phyloP scores from a whole-genome alignment of 2,329 filamentous ascomycete species.

The Trichophyton verrucosum region DNA sequence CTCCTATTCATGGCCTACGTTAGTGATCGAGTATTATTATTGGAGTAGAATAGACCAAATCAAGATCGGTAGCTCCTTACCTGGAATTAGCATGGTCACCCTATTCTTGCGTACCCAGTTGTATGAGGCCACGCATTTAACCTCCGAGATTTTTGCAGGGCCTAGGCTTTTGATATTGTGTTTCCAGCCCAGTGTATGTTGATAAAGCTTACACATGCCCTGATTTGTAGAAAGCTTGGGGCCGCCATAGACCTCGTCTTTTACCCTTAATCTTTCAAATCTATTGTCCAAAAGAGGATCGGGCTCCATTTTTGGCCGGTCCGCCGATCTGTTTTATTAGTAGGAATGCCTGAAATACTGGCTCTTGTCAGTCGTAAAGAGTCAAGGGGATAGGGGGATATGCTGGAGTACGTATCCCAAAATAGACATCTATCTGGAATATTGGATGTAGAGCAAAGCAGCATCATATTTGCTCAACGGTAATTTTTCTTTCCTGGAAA shows the following conservation, averaged over 20 bases:
- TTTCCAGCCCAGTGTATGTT: background rate
- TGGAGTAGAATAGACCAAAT: background rate
- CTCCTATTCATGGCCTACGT: slow-evolving; percentile 26
- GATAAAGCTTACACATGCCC: background rate
- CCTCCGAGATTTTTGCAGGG: slow-evolving; percentile 24
- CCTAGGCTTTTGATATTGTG: background rate
- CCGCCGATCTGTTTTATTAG: too few relatives aligned
- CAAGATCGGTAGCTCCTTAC: slow-evolving; percentile 20
- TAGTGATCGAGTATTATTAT: too few relatives aligned
- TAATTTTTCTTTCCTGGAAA: background rate
- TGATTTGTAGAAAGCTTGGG: background rate
- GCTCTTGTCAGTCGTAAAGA: too few relatives aligned
- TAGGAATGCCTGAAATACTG: too few relatives aligned
- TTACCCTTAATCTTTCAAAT: too few relatives aligned
- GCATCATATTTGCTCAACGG: background rate
- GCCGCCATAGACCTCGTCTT: background rate
- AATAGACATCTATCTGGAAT: too few relatives aligned
- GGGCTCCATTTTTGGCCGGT: too few relatives aligned
- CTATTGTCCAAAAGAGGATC: too few relatives aligned
- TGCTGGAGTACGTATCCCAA: too few relatives aligned
- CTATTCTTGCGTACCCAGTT: slow-evolving; percentile 35
- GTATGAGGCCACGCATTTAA: slow-evolving; percentile 39
- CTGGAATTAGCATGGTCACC: slow-evolving; percentile 36
- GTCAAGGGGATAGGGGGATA: too few relatives aligned
- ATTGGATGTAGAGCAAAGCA: background rate